Base-by-base conservation (phyloP, 306 rosid genomes). In the Mucuna pruriens region DNA sequence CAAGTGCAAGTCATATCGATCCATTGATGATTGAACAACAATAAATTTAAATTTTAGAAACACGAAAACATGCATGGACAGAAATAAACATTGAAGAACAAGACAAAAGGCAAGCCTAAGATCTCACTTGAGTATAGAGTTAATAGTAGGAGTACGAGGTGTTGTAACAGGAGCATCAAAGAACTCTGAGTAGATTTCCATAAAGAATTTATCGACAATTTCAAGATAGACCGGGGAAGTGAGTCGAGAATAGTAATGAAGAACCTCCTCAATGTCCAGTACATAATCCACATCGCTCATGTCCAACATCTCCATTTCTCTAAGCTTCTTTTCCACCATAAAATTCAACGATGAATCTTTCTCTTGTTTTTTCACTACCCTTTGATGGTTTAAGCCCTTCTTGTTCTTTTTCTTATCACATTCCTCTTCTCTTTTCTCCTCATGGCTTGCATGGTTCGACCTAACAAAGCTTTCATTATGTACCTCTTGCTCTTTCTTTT, bases 241-340 rank as follows among this genome's bases (percentile, higher is more conserved):
- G 61, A 95, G 90, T 9, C 92, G 84, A 55, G 97, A 93, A 46
- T 95, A 95, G 78, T 95, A 95, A 79, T 95, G 96, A 77, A 91
- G 92, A 77, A 88, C 86, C 85, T 95, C 99, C 81, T 95, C 91
- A 61, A 95, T 90, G 85, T 93, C 98, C 78, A 93, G 44, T 25
- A 78, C 63, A 89, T 93, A 90, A 80, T 95, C 96, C 71, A 90
- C 91, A 86, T 93, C 83, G 52, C 90, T 87, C 75, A 36, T 72
- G 13, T 94, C 97, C 85, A 92, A 49, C 91, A 78, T 86, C 83
- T 91, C 93, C 85, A 95, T 69, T 83, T 91, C 96, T 80, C 86
- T 95, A 55, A 95, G 83, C 89, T 90, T 95, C 75, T 89, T 61
- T 42, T 86, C 92, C 66, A 95, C 86, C 85, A 85, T 23, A 0